These are phyloP conservation scores for Cryptosporidium ryanae DNA, from an alignment of 169 alveolate genomes.

Conservation along the genomic window DNA sequence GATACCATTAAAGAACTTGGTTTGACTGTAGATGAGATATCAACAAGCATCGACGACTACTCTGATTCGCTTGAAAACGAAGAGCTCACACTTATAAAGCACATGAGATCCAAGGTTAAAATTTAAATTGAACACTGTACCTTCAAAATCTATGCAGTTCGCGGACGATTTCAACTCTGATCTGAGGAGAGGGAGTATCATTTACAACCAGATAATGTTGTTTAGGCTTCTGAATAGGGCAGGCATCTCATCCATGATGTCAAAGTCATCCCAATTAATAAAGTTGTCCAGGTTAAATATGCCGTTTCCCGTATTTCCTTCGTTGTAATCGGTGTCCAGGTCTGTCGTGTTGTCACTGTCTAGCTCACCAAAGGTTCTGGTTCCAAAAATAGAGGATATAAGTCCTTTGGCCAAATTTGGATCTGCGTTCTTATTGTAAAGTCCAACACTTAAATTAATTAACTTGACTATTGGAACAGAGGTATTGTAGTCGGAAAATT, in stretches of 20 bases:
- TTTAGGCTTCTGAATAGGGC: slow-evolving; percentile 24
- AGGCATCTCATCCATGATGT: slow-evolving; percentile 45
- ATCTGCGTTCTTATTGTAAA: slow-evolving; percentile 52
- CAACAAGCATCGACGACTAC: slow-evolving; percentile 40
- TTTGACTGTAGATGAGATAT: slow-evolving; percentile 8
- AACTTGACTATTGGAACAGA: slow-evolving; percentile 50
- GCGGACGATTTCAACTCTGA: background rate
- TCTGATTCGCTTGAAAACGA: slow-evolving; percentile 9
- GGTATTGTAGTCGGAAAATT: slow-evolving; percentile 36
- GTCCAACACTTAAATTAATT: slow-evolving; percentile 61
- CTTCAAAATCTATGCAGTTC: background rate
- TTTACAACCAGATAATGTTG: slow-evolving; percentile 56
- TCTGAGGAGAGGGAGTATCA: too few species aligned
- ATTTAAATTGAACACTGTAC: slow-evolving; percentile 20
- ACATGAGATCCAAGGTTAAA: background rate
- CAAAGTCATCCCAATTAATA: slow-evolving; percentile 65
- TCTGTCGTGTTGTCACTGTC: slow-evolving; percentile 3
- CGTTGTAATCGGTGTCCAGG: background rate
- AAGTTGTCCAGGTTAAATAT: slow-evolving; percentile 34
- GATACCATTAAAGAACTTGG: background rate
- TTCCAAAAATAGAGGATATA: slow-evolving; percentile 35
- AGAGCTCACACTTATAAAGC: slow-evolving; percentile 9
- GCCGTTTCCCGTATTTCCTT: slow-evolving; percentile 27
- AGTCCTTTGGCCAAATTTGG: slow-evolving; percentile 19
- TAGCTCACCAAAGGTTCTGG: slow-evolving; percentile 16